A percentile compares a stretch with the other conserved stretches of the same genome.
phyloP scores from a whole-genome alignment of 768 basidiomycete species.

The Hericium coralloides region DNA sequence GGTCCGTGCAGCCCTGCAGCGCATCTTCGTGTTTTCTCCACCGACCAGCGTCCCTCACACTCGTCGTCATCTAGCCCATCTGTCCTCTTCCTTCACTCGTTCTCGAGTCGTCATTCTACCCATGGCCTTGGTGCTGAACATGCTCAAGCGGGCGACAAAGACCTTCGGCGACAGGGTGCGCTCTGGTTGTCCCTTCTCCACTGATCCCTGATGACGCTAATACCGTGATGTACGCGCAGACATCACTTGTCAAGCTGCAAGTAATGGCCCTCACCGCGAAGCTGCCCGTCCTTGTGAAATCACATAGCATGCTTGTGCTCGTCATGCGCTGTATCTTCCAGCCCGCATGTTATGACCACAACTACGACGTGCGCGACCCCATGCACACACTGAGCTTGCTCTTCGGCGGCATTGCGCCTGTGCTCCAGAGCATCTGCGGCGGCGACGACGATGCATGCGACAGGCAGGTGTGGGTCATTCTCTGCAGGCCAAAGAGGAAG shows the following conservation, averaged over 20 bases:
- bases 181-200: neutral
- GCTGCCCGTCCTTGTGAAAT: conserved; percentile 60
- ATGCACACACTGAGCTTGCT: conserved; percentile 71
- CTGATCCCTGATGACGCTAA: neutral
- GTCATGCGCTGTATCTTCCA: conserved; percentile 68
- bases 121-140: conserved; percentile 79
- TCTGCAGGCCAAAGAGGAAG: too few relatives aligned
- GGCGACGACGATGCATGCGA: conserved; percentile 28
- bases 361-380: conserved; percentile 89
- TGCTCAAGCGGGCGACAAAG: conserved; percentile 72
- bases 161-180: conserved; percentile 64
- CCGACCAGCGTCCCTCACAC: too few relatives aligned
- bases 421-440: conserved; percentile 16
- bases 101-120: too few relatives aligned
- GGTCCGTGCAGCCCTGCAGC: too few relatives aligned
- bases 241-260: conserved; percentile 68
- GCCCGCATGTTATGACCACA: conserved; percentile 79
- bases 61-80: too few relatives aligned
- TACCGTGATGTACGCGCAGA: conserved; percentile 33
- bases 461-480: conserved; percentile 60
- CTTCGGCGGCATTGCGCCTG: conserved; percentile 40
- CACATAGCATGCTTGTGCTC: conserved; percentile 37
- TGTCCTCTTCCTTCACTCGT: too few relatives aligned
- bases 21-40: too few relatives aligned
- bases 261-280: conserved; percentile 82